Percentiles rank a stretch among this genome's conserved stretches.
phyloP scores from a whole-genome alignment of 2,329 filamentous ascomycete species.

The Ophiostoma himal-ulmi region DNA sequence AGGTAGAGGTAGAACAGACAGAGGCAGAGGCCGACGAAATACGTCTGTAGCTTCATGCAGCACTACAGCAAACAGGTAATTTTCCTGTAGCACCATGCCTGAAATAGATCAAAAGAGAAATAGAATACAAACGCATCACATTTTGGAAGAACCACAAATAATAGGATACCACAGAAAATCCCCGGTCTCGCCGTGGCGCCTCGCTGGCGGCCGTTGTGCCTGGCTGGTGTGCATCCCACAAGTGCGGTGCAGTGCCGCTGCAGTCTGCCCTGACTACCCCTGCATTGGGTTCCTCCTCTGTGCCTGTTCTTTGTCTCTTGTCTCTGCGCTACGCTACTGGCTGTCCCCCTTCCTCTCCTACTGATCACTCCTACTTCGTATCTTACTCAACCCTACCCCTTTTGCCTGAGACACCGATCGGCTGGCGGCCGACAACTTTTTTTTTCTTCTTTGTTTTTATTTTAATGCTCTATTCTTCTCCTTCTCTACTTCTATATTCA shows the following conservation, averaged over 20 bases:
- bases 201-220: constrained; percentile 9
- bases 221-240: constrained; percentile 6
- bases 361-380: background rate
- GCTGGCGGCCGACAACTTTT: background rate
- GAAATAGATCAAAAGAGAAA: background rate
- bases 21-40: background rate
- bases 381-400: background rate
- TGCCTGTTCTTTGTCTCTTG: background rate
- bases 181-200: background rate
- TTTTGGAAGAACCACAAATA: background rate
- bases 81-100: background rate
- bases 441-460: background rate
- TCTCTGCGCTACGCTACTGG: too few relatives aligned
- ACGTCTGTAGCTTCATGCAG: background rate
- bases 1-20: background rate
- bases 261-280: constrained; percentile 15
- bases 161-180: background rate
- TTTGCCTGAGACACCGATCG: background rate
- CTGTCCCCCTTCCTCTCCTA: background rate
- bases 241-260: constrained; percentile 6
- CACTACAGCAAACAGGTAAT: background rate
- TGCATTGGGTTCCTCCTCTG: constrained; percentile 20
- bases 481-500: background rate
- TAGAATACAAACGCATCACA: background rate
- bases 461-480: background rate